Percentiles rank a stretch among this genome's conserved stretches.
These are phyloP conservation scores for Agapanthus africanus DNA, from an alignment of 106 monocot genomes.

Conservation along the genomic window DNA sequence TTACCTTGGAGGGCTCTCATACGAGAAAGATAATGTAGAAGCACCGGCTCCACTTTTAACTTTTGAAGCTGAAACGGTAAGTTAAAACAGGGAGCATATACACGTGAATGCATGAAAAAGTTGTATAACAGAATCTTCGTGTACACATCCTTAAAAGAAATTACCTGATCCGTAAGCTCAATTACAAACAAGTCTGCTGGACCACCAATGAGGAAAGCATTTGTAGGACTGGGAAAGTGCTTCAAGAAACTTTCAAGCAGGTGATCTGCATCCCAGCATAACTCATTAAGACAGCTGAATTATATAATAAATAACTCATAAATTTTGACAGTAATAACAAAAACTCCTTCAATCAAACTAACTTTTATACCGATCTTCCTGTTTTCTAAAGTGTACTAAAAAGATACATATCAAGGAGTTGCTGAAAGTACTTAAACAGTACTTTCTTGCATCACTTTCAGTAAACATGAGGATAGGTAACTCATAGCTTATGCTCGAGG, in stretches of 20 bases:
- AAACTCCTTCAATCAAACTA: too few relatives aligned
- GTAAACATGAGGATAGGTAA: too few relatives aligned
- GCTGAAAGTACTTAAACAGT: too few relatives aligned
- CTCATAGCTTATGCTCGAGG: too few relatives aligned
- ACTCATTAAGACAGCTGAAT: too few relatives aligned
- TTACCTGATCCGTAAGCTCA: slow-evolving; percentile 90
- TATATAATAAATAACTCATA: too few relatives aligned
- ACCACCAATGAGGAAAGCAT: slow-evolving; percentile 75
- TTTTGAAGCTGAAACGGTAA: slow-evolving; percentile 73
- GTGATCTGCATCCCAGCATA: slow-evolving; percentile 31
- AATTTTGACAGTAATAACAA: too few relatives aligned
- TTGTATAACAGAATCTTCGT: not conserved
- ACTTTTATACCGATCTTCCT: too few relatives aligned
- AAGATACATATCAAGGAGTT: too few relatives aligned
- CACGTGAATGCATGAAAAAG: not conserved
- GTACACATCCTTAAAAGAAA: not conserved
- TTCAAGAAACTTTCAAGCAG: slow-evolving; percentile 56
- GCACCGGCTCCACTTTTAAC: slow-evolving; percentile 92
- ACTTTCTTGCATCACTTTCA: too few relatives aligned
- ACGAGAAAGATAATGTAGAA: slow-evolving; percentile 76
- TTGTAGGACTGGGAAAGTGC: slow-evolving; percentile 71
- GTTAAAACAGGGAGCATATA: not conserved
- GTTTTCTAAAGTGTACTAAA: too few relatives aligned
- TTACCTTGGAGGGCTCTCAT: slow-evolving; percentile 82
- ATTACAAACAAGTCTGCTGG: slow-evolving; percentile 82